A percentile compares a stretch with the other conserved stretches of the same genome.
Evolutionary conservation across 2,329 filamentous ascomycete genomes (phyloP).

Genomic region (Arthrobotrys entomopaga): DNA sequence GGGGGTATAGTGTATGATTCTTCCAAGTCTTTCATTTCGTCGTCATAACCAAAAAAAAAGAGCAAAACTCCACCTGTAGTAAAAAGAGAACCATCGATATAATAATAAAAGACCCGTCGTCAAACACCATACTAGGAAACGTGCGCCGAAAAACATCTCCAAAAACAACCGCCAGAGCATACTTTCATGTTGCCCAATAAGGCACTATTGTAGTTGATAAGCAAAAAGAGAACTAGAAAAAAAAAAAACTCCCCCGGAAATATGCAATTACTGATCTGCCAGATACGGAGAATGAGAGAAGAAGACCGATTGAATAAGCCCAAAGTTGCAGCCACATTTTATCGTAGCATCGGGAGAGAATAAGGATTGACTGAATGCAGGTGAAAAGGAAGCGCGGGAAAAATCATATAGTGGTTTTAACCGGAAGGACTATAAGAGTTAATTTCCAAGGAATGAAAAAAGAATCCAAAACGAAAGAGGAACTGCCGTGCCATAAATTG

Average conservation of each 20-base stretch:
- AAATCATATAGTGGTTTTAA: background rate
- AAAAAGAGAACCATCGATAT: conserved; percentile 37
- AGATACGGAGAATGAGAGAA: background rate
- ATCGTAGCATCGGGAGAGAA: background rate
- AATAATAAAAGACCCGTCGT: conserved; percentile 54
- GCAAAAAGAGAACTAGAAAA: conserved; percentile 13
- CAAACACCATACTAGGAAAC: conserved; percentile 47
- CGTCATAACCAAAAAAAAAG: conserved; percentile 21
- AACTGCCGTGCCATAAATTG: conserved; percentile 8
- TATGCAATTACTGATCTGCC: conserved; percentile 7
- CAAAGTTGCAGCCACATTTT: background rate
- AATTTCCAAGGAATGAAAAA: background rate
- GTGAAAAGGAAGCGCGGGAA: conserved; percentile 28
- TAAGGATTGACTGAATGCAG: conserved; percentile 15
- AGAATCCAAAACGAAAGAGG: background rate
- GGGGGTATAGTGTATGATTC: conserved; percentile 53
- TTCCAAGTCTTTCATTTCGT: conserved; percentile 54
- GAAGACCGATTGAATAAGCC: background rate
- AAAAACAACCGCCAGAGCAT: conserved; percentile 10
- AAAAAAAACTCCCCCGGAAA: background rate
- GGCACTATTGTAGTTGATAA: conserved; percentile 29
- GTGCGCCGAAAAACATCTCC: conserved; percentile 39
- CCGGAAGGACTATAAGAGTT: background rate
- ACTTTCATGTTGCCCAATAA: conserved; percentile 41
- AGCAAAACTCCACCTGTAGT: conserved; percentile 45